A percentile compares a stretch with the other conserved stretches of the same genome.
Evolutionary conservation across 1,139 yeast species (phyloP).

Genomic region (Insectozyma bohioensis): DNA sequence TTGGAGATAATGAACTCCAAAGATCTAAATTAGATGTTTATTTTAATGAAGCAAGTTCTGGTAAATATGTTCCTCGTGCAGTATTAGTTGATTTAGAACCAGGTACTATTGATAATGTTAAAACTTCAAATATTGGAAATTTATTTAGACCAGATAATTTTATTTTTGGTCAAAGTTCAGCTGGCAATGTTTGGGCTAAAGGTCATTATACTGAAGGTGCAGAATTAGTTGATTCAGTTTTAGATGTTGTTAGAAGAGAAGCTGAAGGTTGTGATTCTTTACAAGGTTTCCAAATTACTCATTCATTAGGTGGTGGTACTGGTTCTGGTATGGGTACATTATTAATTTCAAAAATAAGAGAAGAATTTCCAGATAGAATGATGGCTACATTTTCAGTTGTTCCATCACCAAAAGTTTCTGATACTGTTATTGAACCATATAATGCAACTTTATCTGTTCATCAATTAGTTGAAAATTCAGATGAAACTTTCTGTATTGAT

Average conservation of each 20-base stretch:
- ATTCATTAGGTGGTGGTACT: slow-evolving; percentile 95
- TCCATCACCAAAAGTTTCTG: slow-evolving; percentile 88
- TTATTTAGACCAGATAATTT: slow-evolving; percentile 90
- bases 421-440: slow-evolving; percentile 92
- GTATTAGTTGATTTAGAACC: slow-evolving; percentile 92
- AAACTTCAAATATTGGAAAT: slow-evolving; percentile 73
- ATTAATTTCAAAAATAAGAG: slow-evolving; percentile 75
- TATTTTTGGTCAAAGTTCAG: slow-evolving; percentile 86
- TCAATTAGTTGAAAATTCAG: slow-evolving; percentile 85
- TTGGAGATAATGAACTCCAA: slow-evolving; percentile 67
- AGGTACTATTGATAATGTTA: slow-evolving; percentile 85
- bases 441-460: slow-evolving; percentile 91
- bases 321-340: slow-evolving; percentile 96
- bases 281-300: slow-evolving; percentile 93
- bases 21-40: slow-evolving; percentile 53
- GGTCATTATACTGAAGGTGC: slow-evolving; percentile 97
- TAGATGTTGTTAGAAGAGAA: slow-evolving; percentile 89
- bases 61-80: slow-evolving; percentile 91
- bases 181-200: slow-evolving; percentile 96
- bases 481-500: slow-evolving; percentile 92
- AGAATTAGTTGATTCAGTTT: slow-evolving; percentile 82
- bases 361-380: slow-evolving; percentile 93
- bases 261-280: slow-evolving; percentile 91
- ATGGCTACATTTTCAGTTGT: slow-evolving; percentile 92
- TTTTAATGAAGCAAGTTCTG: slow-evolving; percentile 64